Base-by-base conservation (phyloP, 805 yeast genomes). In the Vanderwaltozyma tropicalis region DNA sequence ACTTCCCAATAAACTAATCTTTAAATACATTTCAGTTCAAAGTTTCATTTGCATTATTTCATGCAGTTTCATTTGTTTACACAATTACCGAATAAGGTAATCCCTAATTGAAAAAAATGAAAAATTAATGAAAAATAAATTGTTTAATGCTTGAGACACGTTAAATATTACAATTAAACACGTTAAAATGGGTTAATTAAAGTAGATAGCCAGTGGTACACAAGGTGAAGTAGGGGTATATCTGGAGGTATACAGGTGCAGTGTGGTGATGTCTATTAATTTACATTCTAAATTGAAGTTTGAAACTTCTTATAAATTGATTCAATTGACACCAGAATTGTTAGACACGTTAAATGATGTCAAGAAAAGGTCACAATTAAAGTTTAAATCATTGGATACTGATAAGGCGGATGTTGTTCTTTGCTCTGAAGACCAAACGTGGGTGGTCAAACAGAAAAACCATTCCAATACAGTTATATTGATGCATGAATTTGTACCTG, bases 401-500 rank as follows among this genome's bases (percentile, higher is more conserved):
- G 42, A 39, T 2, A 50, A 50, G 2, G 44, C 62, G 4, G 70
- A 68, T 31, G 72, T 83, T 8, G 85, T 75, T 22, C 55, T 86
- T 13, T 80, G 88, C 41, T 72, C 89, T 1, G 47, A 60, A 3
- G 45, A 60, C 21, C 57, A 66, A 35, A 81, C 94, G 0, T 87
- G 74, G 72, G 64, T 67, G 32, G 48, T 87, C 14, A 68, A 85
- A 37, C 88, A 81, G 50, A 79, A 82, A 64, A 84, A 85, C 53
- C 96, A 89, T 57, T 82, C 96, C 7, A 87, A 89, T 56, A 72
- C 89, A 4, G 78, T 83, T n/a, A 55, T 86, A 46, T 43, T 87
- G 17, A 53, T 74, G 53, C 56, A 56, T 11, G 55, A 49, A 25
- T 52, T 52, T 41, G 41, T 42, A 5, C 53, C 59, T 1, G 50